These are phyloP conservation scores for Mycena maculata DNA, from an alignment of 768 basidiomycete species.

Conservation along the genomic window DNA sequence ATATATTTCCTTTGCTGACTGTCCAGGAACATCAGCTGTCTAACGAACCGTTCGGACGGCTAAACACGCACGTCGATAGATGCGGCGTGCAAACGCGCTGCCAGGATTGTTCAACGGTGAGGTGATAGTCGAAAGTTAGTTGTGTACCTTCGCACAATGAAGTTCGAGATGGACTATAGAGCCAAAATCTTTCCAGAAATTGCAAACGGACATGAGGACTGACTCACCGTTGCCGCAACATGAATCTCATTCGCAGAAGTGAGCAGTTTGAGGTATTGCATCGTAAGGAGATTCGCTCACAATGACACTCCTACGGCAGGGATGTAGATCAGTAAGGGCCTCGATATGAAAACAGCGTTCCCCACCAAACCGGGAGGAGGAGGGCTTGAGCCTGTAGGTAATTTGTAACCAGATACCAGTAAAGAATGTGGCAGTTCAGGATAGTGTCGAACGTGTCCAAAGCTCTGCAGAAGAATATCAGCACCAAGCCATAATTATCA, in stretches of 20 bases:
- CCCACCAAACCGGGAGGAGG: constrained; percentile 60
- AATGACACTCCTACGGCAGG: constrained; percentile 58
- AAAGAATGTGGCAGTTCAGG: constrained; percentile 66
- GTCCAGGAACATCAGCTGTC: constrained; percentile 1
- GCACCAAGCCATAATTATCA: constrained; percentile 25
- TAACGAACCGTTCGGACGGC: neutral
- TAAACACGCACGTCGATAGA: constrained; percentile 58
- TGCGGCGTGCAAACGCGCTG: constrained; percentile 62
- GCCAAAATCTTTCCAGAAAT: neutral
- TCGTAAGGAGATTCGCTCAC: constrained; percentile 46
- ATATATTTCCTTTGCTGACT: constrained; percentile 61
- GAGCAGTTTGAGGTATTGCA: neutral
- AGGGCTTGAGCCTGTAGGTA: constrained; percentile 62
- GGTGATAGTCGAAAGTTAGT: neutral
- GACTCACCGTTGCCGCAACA: constrained; percentile 63
- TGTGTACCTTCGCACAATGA: constrained; percentile 56
- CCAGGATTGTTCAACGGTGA: neutral
- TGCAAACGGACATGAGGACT: neutral
- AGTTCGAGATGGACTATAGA: constrained; percentile 59
- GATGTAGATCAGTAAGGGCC: neutral
- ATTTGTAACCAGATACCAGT: constrained; percentile 68
- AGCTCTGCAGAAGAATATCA: constrained; percentile 46
- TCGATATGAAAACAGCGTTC: neutral
- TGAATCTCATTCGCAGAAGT: constrained; percentile 53
- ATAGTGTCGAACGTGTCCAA: constrained; percentile 68